A percentile compares a stretch with the other conserved stretches of the same genome.
phyloP scores from a whole-genome alignment of 768 basidiomycete genomes.

The Coprinopsis strossmayeri region DNA sequence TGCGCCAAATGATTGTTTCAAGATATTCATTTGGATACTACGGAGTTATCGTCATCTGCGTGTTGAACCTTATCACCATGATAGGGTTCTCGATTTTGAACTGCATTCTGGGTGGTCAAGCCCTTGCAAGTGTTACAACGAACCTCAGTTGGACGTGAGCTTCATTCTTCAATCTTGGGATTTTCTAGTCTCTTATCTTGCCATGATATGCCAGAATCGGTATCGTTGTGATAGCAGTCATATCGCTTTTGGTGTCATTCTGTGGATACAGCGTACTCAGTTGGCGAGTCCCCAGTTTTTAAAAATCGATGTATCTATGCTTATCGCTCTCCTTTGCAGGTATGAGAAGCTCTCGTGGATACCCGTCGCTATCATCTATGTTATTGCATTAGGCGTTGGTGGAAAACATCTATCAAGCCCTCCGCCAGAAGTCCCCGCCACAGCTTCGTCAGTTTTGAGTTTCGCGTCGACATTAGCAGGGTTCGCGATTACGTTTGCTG shows the following conservation, averaged over 20 bases:
- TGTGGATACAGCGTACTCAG: slow-evolving; percentile 46
- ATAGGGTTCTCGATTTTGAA: slow-evolving; percentile 58
- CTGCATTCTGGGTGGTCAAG: slow-evolving; percentile 52
- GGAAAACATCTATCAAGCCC: slow-evolving; percentile 58
- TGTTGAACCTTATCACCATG: slow-evolving; percentile 47
- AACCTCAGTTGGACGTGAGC: slow-evolving; percentile 27
- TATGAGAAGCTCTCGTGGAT: slow-evolving; percentile 76
- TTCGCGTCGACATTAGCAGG: slow-evolving; percentile 71
- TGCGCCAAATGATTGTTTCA: slow-evolving; percentile 82
- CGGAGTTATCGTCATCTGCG: slow-evolving; percentile 42
- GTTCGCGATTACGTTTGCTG: slow-evolving; percentile 59
- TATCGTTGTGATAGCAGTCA: slow-evolving; percentile 67
- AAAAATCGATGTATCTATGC: neutral
- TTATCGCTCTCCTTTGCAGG: slow-evolving; percentile 19
- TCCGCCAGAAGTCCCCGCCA: slow-evolving; percentile 45
- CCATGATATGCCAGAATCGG: slow-evolving; percentile 60
- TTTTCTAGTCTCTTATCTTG: neutral
- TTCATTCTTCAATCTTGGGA: too few species aligned
- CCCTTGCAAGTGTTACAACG: slow-evolving; percentile 23
- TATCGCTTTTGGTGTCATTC: slow-evolving; percentile 62
- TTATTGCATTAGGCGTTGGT: slow-evolving; percentile 67
- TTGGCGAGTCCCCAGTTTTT: slow-evolving; percentile 24
- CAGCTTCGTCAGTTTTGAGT: slow-evolving; percentile 46
- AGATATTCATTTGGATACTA: slow-evolving; percentile 37
- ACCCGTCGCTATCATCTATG: slow-evolving; percentile 66